Evolutionary conservation across 163 green algal genomes (phyloP), one percentile per base, ranked within the genome.

Genomic region (Chlorella variabilis): DNA sequence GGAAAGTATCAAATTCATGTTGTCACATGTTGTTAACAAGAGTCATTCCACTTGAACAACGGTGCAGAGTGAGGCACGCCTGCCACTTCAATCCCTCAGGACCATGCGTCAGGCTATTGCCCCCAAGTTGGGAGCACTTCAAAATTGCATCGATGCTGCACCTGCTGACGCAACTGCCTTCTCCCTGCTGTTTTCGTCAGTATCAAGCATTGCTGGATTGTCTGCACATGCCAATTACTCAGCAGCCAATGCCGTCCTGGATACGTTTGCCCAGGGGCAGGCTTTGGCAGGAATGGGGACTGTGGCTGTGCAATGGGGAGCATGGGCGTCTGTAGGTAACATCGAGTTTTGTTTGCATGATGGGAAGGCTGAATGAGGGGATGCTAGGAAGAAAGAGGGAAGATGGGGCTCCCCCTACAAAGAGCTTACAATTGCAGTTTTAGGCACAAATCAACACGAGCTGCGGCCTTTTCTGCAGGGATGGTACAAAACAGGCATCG

Each of bases 221-320:
- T 71, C 89, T 23, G 94, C 94, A 0, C 94, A 98, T 69, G 86
- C 88, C 38, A 97, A 94, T 80, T 98, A 97, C 77, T 89, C 90
- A 13, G 89, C 93, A 11, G 94, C 94, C 29, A 98, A 98, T 83
- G 81, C 91, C 29, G 87, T 81, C 13, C 84, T 98, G 31, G 94
- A 98, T 73, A 66, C 34, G 25, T 58, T 75, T 56, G 62, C 82
- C 13, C n/a, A 51, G 4, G 3, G 18, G 11, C 21, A 45, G 7
- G 4, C 6, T 2, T 2, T 38, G 11, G 18, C 23, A 7, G 78
- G 85, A 49, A 80, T 75, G 23, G 81, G 89, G 5, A 91, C 71
- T 67, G 89, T 69, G 9, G 83, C 67, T 3, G 48, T 89, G 38
- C 93, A 96, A 87, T 97, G 90, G 89, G 94, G 94, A 34, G 88